These are phyloP conservation scores for Aspergillus coremiiformis DNA, from an alignment of 495 filamentous ascomycete species.

Conservation along the genomic window DNA sequence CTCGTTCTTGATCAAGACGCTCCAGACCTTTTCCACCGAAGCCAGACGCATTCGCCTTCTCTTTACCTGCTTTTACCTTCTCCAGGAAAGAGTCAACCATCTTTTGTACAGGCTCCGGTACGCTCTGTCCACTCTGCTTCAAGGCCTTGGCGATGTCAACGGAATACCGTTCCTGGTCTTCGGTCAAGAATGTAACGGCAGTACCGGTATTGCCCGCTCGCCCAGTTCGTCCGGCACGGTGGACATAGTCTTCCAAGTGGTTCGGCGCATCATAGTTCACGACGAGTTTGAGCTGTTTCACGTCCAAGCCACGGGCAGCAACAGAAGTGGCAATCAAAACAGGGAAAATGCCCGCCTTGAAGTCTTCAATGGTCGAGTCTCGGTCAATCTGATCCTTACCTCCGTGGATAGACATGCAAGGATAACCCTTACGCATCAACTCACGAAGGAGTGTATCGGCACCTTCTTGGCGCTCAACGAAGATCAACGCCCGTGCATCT, in stretches of 20 bases:
- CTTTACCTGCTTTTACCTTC: slow-evolving; percentile 88
- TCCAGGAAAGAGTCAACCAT: slow-evolving; percentile 64
- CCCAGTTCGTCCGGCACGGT: slow-evolving; percentile 89
- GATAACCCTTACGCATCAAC: slow-evolving; percentile 81
- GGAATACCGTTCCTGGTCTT: slow-evolving; percentile 84
- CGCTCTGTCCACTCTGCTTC: slow-evolving; percentile 76
- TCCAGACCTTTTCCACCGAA: slow-evolving; percentile 96
- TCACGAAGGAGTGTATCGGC: slow-evolving; percentile 79
- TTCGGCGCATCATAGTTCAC: slow-evolving; percentile 97
- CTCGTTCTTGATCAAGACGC: slow-evolving; percentile 81
- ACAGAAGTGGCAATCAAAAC: slow-evolving; percentile 93
- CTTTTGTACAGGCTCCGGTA: slow-evolving; percentile 65
- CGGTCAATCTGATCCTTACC: slow-evolving; percentile 94
- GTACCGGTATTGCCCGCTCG: slow-evolving; percentile 92
- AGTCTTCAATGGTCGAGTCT: slow-evolving; percentile 89
- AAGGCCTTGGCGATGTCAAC: slow-evolving; percentile 88
- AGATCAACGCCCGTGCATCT: slow-evolving; percentile 82
- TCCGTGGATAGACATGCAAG: slow-evolving; percentile 93
- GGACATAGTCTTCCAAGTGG: slow-evolving; percentile 96
- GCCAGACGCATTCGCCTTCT: slow-evolving; percentile 70
- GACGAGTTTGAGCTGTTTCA: slow-evolving; percentile 93
- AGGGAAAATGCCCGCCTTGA: slow-evolving; percentile 84
- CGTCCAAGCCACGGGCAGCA: slow-evolving; percentile 89
- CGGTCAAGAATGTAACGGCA: slow-evolving; percentile 88
- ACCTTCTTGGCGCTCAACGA: slow-evolving; percentile 91